Evolutionary conservation across 345 rosid genomes (phyloP), one percentile per base, ranked within the genome.

Genomic region (Pelargonium nanum): DNA sequence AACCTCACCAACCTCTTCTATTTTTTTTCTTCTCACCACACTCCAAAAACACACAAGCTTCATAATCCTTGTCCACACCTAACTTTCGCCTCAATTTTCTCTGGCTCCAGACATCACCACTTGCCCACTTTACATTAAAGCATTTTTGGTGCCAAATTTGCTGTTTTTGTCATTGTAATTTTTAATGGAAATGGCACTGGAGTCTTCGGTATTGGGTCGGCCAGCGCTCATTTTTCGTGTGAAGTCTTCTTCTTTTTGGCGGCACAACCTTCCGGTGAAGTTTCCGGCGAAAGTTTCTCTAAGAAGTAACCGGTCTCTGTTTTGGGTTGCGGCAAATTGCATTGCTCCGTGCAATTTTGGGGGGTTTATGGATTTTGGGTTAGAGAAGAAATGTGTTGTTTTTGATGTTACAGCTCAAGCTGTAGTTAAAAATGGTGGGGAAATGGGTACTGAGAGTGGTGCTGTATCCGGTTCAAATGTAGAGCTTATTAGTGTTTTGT

Each of bases 401-500:
- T 40, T 12, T 40, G 10, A 12, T 40, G 48, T 12, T 8, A 40
- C 16, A 40, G 48, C 48, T 40, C 48, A 12, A 40, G 48, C 15
- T 40, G 48, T 10, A 40, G 48, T 6, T 40, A 40, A 17, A 40
- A 17, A 40, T 40, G 48, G 48, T 12, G 48, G 48, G 48, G 48
- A 40, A 7, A 28, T 2, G 32, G 32, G 32, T 28, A 7, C 32
- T 40, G 48, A 40, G 6, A 12, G 16, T 40, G 48, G 10, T 40
- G 48, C 16, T 9, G 48, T 17, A 9, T 40, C 48, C 16, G 48
- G 48, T 40, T 40, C 48, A 40, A 64, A 76, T 57, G 68, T 78
- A 16, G 82, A 76, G 56, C 44, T 67, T 30, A 34, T 79, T 23
- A 82, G 75, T 62, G 66, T 78, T 52, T 60, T 82, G 71, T 58